phyloP scores from a whole-genome alignment of 306 rosid genomes.

The Vigna mungo region DNA sequence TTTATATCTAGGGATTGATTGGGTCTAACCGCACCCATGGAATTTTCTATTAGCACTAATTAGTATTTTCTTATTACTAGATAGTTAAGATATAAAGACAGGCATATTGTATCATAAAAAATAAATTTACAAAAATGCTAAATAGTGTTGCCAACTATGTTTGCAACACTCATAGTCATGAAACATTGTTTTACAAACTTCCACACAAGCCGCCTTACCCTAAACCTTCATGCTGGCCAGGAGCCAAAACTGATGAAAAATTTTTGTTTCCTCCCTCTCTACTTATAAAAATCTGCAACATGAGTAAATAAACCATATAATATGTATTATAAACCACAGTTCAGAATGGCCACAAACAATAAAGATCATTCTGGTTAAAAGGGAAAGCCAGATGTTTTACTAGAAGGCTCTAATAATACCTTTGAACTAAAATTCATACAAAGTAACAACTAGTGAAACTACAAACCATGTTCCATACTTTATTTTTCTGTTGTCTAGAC shows the following conservation, averaged over 20 bases:
- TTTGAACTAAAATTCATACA: conserved; percentile 25
- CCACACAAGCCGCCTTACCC: conserved; percentile 66
- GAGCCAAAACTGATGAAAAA: conserved; percentile 95
- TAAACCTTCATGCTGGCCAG: conserved; percentile 97
- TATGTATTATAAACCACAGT: conserved; percentile 30
- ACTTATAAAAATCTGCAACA: conserved; percentile 84
- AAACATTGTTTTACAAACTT: conserved; percentile 36
- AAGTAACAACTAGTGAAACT: conserved; percentile 27
- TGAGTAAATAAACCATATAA: conserved; percentile 39
- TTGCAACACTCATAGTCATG: not conserved
- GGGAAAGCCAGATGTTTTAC: conserved; percentile 9
- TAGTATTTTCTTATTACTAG: not conserved
- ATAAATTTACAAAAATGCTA: not conserved
- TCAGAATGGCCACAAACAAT: conserved; percentile 38
- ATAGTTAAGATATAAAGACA: not conserved
- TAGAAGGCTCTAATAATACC: not conserved
- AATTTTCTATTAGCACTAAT: not conserved
- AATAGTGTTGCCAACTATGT: not conserved
- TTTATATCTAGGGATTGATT: not conserved
- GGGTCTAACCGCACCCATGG: not conserved
- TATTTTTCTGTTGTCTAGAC: conserved; percentile 19
- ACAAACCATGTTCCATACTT: conserved; percentile 7
- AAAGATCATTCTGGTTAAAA: conserved; percentile 12
- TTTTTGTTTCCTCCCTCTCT: conserved; percentile 94
- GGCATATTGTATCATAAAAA: not conserved